Percentiles rank a stretch among this genome's conserved stretches.
phyloP scores from a whole-genome alignment of 257 asterid species.

The Mentha longifolia region DNA sequence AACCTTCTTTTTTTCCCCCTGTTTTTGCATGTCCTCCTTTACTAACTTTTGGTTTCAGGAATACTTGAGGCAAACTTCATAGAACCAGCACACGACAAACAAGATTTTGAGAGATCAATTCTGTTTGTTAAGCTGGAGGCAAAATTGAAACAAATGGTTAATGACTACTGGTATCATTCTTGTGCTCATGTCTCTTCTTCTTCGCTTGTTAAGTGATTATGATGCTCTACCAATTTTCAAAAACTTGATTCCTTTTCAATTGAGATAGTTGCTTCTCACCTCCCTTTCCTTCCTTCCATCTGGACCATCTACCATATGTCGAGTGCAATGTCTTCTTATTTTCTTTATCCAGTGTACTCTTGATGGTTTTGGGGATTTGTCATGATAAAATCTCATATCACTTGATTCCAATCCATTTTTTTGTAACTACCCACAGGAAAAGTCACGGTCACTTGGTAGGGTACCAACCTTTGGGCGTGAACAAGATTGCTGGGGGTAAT shows the following conservation, averaged over 20 bases:
- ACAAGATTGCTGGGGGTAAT: constrained; percentile 39
- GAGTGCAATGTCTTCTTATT: background rate
- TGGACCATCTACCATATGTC: constrained; percentile 13
- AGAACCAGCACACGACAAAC: constrained; percentile 98
- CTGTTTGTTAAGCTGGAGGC: constrained; percentile 71
- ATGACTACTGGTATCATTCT: constrained; percentile 75
- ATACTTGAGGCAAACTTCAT: constrained; percentile 92
- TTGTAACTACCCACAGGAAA: constrained; percentile 56
- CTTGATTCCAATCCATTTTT: constrained; percentile 10
- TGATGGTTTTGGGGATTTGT: background rate
- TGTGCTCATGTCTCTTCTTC: constrained; percentile 20
- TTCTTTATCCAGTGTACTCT: background rate
- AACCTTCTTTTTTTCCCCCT: constrained; percentile 6
- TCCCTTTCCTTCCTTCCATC: constrained; percentile 7
- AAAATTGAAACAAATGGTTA: constrained; percentile 75
- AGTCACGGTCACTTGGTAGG: constrained; percentile 73
- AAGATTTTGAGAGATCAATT: constrained; percentile 90
- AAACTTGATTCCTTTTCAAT: constrained; percentile 8
- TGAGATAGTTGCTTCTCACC: background rate
- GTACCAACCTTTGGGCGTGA: constrained; percentile 42
- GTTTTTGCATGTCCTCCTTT: background rate
- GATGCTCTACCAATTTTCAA: constrained; percentile 13
- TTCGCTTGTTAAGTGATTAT: background rate
- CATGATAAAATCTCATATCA: background rate
- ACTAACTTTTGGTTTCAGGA: constrained; percentile 56